A percentile compares a stretch with the other conserved stretches of the same genome.
Conservation (phyloP, 2,329 filamentous ascomycete species). For the Aspergillus texensis region DNA sequence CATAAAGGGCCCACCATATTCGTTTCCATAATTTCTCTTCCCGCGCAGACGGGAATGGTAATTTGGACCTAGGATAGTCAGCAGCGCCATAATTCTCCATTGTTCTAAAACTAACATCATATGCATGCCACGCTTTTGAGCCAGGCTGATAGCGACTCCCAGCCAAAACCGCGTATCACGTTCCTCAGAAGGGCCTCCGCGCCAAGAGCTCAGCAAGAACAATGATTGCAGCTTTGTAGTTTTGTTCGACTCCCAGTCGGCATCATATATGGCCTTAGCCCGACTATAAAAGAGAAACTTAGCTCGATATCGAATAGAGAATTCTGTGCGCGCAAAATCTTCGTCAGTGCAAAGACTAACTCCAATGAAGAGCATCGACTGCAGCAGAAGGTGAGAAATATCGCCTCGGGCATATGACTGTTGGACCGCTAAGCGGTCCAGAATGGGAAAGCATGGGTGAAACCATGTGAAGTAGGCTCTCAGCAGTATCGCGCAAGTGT, state of each 20-base stretch:
- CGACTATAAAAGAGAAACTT: slow-evolving; percentile 55
- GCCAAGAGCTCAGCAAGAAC: slow-evolving; percentile 61
- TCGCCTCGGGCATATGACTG: slow-evolving; percentile 42
- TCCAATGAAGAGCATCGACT: slow-evolving; percentile 59
- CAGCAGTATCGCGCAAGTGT: slow-evolving; percentile 48
- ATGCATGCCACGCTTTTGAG: slow-evolving; percentile 51
- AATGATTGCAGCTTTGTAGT: slow-evolving; percentile 54
- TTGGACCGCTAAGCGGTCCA: slow-evolving; percentile 52
- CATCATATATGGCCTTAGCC: slow-evolving; percentile 56
- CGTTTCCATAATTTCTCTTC: slow-evolving; percentile 47
- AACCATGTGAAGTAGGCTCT: slow-evolving; percentile 60
- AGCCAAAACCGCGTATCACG: slow-evolving; percentile 56
- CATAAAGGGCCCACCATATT: slow-evolving; percentile 60
- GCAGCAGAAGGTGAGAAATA: slow-evolving; percentile 54
- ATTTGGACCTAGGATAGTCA: slow-evolving; percentile 30
- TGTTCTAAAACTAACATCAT: slow-evolving; percentile 29
- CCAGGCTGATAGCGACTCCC: slow-evolving; percentile 54
- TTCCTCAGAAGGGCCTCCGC: slow-evolving; percentile 53
- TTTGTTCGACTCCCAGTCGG: slow-evolving; percentile 56
- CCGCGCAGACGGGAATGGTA: slow-evolving; percentile 32
- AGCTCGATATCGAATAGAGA: slow-evolving; percentile 52
- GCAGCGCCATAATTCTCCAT: neutral
- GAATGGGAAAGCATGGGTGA: slow-evolving; percentile 59
- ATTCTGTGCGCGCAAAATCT: slow-evolving; percentile 50
- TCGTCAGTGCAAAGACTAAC: slow-evolving; percentile 56